Conservation (phyloP, 148 eudicot genomes). For the Beta vulgaris region DNA sequence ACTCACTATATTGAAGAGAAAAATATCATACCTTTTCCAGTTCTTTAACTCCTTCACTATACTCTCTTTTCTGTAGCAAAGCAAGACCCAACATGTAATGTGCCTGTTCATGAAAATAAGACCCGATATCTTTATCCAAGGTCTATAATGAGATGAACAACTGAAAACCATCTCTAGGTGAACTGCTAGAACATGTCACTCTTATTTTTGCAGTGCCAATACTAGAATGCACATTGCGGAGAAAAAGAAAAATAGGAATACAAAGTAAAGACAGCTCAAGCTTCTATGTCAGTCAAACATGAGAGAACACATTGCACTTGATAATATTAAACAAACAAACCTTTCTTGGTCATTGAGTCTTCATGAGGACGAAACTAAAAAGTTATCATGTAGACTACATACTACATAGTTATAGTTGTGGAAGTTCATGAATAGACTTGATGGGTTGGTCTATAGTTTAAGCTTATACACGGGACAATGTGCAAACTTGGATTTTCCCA, state of each 20-base stretch:
- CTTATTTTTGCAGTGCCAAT: neutral
- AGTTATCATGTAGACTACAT: no score
- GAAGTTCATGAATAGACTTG: no score
- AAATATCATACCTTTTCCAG: conserved; percentile 55
- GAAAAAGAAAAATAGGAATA: neutral
- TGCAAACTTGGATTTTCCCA: no score
- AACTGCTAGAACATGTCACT: neutral
- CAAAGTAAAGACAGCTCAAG: neutral
- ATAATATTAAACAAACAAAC: neutral
- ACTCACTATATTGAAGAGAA: neutral
- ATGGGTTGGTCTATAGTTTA: no score
- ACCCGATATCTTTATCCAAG: neutral
- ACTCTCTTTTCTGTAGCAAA: conserved; percentile 52
- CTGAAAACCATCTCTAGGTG: neutral
- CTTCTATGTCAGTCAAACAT: neutral
- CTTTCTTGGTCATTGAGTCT: no score
- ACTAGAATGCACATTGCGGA: neutral
- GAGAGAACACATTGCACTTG: neutral
- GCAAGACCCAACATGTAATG: conserved; percentile 88
- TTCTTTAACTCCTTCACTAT: conserved; percentile 61
- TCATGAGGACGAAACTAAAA: no score
- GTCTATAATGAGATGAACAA: neutral
- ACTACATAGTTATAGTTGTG: no score
- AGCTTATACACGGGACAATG: no score
- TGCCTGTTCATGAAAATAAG: conserved; percentile 43